Conservation (phyloP, 805 yeast species). For the Candida dajiaensis region DNA sequence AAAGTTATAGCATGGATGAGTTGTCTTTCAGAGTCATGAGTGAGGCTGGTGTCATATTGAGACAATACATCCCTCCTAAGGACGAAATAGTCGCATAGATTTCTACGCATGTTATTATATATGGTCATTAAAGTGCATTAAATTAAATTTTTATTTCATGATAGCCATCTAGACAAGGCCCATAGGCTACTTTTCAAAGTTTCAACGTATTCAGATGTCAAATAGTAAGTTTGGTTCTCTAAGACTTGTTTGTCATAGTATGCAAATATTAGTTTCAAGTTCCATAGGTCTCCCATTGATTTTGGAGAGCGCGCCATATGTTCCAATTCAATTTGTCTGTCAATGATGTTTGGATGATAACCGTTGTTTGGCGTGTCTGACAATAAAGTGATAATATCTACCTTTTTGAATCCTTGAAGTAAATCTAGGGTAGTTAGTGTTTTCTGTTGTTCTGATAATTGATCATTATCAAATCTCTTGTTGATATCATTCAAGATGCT, state of each 20-base stretch:
- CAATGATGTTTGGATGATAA: slow-evolving; percentile 41
- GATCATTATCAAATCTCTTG: slow-evolving; percentile 11
- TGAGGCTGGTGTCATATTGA: slow-evolving; percentile 65
- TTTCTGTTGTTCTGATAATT: background rate
- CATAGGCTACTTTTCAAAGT: slow-evolving; percentile 41
- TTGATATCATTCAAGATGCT: slow-evolving; percentile 20
- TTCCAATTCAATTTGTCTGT: slow-evolving; percentile 48
- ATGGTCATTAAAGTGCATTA: background rate
- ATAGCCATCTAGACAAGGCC: slow-evolving; percentile 9
- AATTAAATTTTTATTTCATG: background rate
- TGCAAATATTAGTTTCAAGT: slow-evolving; percentile 53
- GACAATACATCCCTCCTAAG: slow-evolving; percentile 44
- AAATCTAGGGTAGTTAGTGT: slow-evolving; percentile 10
- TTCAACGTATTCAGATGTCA: slow-evolving; percentile 48
- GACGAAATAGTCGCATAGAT: slow-evolving; percentile 15
- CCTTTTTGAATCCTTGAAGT: slow-evolving; percentile 12
- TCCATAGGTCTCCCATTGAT: slow-evolving; percentile 54
- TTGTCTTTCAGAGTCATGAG: slow-evolving; percentile 64
- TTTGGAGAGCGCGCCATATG: slow-evolving; percentile 36
- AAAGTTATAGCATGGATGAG: slow-evolving; percentile 87
- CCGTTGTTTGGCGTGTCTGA: slow-evolving; percentile 10
- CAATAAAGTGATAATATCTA: slow-evolving; percentile 13
- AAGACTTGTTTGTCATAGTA: slow-evolving; percentile 42
- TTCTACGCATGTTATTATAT: background rate
- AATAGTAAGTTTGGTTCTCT: slow-evolving; percentile 32